Percentiles rank a stretch among this genome's conserved stretches.
These are phyloP conservation scores for Quercus phellos DNA, from an alignment of 331 rosid species.

Conservation along the genomic window DNA sequence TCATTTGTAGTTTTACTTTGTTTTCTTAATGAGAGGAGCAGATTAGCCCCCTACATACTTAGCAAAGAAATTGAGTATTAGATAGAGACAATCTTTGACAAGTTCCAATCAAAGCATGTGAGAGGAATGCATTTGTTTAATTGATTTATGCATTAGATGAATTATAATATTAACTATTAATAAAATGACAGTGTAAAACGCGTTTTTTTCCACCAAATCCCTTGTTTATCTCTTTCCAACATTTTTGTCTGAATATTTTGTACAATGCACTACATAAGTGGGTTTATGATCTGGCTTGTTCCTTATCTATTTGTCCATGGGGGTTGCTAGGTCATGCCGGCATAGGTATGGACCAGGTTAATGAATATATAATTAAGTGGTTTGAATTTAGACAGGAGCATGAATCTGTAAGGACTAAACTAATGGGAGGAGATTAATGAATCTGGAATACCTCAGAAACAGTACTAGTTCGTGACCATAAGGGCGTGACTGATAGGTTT, in stretches of 20 bases:
- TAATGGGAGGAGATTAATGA: neutral
- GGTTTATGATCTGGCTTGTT: conserved; percentile 27
- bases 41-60: conserved; percentile 17
- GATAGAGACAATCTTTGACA: conserved; percentile 26
- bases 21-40: conserved; percentile 22
- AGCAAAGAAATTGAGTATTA: conserved; percentile 12
- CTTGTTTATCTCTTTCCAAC: conserved; percentile 40
- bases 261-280: conserved; percentile 16
- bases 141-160: neutral
- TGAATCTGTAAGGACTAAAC: neutral
- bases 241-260: conserved; percentile 16
- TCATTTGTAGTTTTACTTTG: conserved; percentile 14
- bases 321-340: neutral
- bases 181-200: conserved; percentile 22
- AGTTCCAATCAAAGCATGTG: conserved; percentile 31
- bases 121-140: conserved; percentile 19
- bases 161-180: conserved; percentile 30
- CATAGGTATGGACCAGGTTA: neutral
- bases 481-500: neutral
- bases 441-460: neutral
- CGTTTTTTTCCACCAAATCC: conserved; percentile 62
- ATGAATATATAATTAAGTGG: neutral
- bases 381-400: neutral
- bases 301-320: conserved; percentile 12
- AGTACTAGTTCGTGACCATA: neutral